Evolutionary conservation across 768 basidiomycete genomes (phyloP).

Genomic region (Lactarius tabidus): DNA sequence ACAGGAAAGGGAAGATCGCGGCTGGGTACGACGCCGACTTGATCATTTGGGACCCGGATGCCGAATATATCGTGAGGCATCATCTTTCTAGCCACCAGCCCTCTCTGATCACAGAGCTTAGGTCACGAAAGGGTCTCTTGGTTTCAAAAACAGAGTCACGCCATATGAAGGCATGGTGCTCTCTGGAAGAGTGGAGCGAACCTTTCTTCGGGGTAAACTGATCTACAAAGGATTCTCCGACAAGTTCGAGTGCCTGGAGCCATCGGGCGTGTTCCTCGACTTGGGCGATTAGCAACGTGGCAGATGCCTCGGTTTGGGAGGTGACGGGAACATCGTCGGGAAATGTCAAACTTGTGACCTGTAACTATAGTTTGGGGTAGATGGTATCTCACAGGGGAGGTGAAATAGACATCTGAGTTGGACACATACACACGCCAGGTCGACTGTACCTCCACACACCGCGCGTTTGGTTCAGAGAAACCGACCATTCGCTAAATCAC

Average conservation of each 20-base stretch:
- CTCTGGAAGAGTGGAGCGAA: slow-evolving; percentile 67
- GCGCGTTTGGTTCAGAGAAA: neutral
- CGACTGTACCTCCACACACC: neutral
- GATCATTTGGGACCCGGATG: slow-evolving; percentile 73
- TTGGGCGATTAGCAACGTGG: neutral
- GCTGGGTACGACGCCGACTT: slow-evolving; percentile 85
- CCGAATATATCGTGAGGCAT: slow-evolving; percentile 38
- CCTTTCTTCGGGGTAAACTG: slow-evolving; percentile 71
- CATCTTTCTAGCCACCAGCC: neutral
- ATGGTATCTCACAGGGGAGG: neutral
- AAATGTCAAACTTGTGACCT: neutral
- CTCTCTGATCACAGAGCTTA: slow-evolving; percentile 30
- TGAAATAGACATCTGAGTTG: neutral
- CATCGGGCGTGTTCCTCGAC: slow-evolving; percentile 24
- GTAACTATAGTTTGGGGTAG: neutral
- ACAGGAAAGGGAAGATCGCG: slow-evolving; percentile 65
- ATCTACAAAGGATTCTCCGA: slow-evolving; percentile 52
- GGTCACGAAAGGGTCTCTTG: slow-evolving; percentile 69
- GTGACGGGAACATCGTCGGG: neutral
- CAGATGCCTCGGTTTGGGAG: neutral
- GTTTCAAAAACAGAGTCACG: slow-evolving; percentile 93
- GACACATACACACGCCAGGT: slow-evolving; percentile 1
- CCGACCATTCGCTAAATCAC: neutral
- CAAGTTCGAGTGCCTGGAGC: slow-evolving; percentile 24
- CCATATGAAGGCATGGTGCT: slow-evolving; percentile 79